Conservation (phyloP, 2,329 filamentous ascomycete species). For the Balansia obtecta region DNA sequence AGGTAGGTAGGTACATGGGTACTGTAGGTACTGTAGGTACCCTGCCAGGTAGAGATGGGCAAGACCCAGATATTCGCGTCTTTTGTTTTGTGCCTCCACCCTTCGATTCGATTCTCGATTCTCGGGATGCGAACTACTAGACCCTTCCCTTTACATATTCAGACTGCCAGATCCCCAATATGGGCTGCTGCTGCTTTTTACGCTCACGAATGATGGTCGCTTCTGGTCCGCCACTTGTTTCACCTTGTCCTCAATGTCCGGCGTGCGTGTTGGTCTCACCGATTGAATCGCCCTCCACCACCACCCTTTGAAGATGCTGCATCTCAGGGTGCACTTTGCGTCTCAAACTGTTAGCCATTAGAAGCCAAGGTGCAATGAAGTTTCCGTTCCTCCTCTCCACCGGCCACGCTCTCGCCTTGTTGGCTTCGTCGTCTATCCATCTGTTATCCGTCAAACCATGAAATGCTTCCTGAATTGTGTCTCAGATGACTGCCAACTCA, state of each 20-base stretch:
- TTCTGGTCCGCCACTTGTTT: constrained; percentile 1
- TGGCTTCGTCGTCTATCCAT: constrained; percentile 7
- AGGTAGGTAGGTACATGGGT: too few relatives aligned
- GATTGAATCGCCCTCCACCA: neutral
- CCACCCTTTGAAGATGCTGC: too few relatives aligned
- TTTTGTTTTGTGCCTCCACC: neutral
- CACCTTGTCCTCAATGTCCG: neutral
- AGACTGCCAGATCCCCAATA: neutral
- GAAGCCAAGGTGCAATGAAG: neutral
- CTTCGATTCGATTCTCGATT: too few relatives aligned
- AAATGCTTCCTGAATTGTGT: too few relatives aligned
- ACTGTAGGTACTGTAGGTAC: too few relatives aligned
- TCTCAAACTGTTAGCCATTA: too few relatives aligned
- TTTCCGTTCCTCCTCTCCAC: neutral
- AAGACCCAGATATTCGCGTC: too few relatives aligned
- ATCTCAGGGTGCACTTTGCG: too few relatives aligned
- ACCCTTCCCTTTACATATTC: too few relatives aligned
- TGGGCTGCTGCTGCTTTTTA: neutral
- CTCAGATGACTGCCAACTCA: constrained; percentile 12
- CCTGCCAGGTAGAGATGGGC: too few relatives aligned
- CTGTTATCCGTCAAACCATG: too few relatives aligned
- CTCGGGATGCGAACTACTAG: too few relatives aligned
- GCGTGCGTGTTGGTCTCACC: neutral
- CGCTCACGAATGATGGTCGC: neutral
- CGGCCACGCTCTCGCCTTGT: neutral